Base-by-base conservation (phyloP, 495 filamentous ascomycete species). In the Cairneyella variabilis region DNA sequence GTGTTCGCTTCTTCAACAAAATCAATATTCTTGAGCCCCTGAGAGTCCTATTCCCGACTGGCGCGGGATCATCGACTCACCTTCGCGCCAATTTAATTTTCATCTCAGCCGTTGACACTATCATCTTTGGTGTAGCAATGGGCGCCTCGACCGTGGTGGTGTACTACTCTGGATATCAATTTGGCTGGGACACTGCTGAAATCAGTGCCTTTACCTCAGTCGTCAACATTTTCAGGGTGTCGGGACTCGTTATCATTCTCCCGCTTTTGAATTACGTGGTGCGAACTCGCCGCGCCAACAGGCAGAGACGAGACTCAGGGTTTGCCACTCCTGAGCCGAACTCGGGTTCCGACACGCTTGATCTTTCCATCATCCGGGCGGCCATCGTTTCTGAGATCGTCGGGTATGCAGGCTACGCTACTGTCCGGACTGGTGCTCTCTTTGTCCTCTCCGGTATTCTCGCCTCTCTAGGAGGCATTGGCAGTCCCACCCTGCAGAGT, bases 381-480 rank as follows among this genome's bases (percentile, higher is more conserved):
- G 86, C 90, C 0, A 76, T 97, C 41, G 41, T 91, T 1, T 83
- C 93, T 36, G 93, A 98, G 61, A 70, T 86, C 16, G 23, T 86
- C 2, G 93, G 93, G 3, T 89, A 86, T 45, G 54, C 81, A 5
- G 89, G 89, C 1, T 97, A 89, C 64, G 70, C 85, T 0, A 58
- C 89, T 38, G 80, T 81, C 1, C 73, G 75, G 2, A 76, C 71
- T 12, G 74, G 79, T 3, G 57, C 65, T 0, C 43, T 86, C 2
- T 84, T 83, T 53, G 78, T 88, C 8, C 34, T 83, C 3, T 86
- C 83, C 11, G 93, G 89, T 42, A 71, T 83, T 18, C 59, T 88
- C 18, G 84, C 89, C 2, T 76, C 89, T 0, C 69, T 95, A 32
- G 93, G 92, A 10, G 90, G 92, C 2, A 83, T 97, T 46, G 92